Evolutionary conservation across 768 basidiomycete genomes (phyloP).

Genomic region (Termitomyces sp.): DNA sequence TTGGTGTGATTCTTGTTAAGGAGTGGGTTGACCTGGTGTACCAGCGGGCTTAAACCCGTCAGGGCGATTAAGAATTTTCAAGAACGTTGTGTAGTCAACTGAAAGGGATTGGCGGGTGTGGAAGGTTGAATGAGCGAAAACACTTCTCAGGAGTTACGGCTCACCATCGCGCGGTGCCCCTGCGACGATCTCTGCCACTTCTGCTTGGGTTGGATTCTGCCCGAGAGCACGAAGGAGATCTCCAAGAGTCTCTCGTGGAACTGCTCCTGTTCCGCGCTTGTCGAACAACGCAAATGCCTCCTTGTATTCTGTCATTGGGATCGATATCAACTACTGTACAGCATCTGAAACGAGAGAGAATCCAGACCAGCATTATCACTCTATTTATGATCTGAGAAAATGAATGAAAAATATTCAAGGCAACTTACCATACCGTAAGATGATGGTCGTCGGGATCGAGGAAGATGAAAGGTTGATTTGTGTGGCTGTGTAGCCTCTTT

Average conservation of each 20-base stretch:
- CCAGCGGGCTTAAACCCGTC: conserved; percentile 93
- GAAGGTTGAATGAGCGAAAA: not conserved
- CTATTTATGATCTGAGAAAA: conserved; percentile 10
- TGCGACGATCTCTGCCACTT: conserved; percentile 78
- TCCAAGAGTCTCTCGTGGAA: conserved; percentile 84
- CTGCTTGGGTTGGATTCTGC: conserved; percentile 99
- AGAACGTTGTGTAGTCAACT: conserved; percentile 93
- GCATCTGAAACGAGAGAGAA: not conserved
- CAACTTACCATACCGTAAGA: conserved; percentile 24
- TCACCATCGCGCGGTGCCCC: conserved; percentile 73
- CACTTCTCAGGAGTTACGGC: conserved; percentile 7
- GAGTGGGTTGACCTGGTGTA: conserved; percentile 11
- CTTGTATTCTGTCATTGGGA: conserved; percentile 69
- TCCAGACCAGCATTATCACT: conserved; percentile 36
- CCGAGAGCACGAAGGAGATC: conserved; percentile 92
- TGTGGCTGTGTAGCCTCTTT: conserved; percentile 9
- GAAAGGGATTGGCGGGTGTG: not conserved
- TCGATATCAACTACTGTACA: not conserved
- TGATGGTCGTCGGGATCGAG: not conserved
- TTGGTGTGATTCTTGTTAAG: not conserved
- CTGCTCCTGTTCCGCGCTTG: conserved; percentile 89
- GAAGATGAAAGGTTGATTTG: conserved; percentile 10
- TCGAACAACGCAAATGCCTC: conserved; percentile 98
- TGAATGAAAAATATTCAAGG: not conserved
- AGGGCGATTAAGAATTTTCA: conserved; percentile 87